Conservation (phyloP, 495 filamentous ascomycete species). For the Pyrenula massariospora region DNA sequence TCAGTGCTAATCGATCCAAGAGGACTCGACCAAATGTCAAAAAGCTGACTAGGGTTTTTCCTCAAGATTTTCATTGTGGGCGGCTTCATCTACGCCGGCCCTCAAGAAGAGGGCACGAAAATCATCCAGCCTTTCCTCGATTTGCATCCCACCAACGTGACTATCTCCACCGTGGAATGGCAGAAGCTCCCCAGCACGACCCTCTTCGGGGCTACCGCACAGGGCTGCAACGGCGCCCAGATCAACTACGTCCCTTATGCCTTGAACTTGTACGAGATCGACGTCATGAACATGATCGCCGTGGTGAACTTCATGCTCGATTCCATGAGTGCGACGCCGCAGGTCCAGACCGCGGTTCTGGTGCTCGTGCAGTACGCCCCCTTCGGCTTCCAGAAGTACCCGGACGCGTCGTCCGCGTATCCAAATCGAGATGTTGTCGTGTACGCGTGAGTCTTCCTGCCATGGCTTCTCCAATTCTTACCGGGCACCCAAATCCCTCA, state of each 20-base stretch:
- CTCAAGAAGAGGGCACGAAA: conserved; percentile 3
- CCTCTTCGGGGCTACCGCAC: conserved; percentile 1
- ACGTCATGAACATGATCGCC: not conserved
- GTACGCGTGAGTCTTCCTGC: no score
- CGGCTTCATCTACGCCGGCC: no score
- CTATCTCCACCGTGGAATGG: conserved; percentile 8
- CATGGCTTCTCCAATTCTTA: no score
- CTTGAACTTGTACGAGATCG: not conserved
- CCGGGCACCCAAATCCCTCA: not conserved
- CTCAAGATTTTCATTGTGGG: no score
- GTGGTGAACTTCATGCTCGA: not conserved
- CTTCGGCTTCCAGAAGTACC: conserved; percentile 12
- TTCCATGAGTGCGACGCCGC: not conserved
- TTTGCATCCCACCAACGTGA: conserved; percentile 2
- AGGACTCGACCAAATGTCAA: conserved; percentile 2
- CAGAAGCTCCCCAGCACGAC: conserved; percentile 5
- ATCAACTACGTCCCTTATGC: not conserved
- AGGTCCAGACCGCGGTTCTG: conserved; percentile 3
- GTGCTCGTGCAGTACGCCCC: conserved; percentile 20
- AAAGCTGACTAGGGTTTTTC: no score
- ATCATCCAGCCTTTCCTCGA: conserved; percentile 6
- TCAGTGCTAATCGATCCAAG: conserved; percentile 1
- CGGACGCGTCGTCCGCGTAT: conserved; percentile 8
- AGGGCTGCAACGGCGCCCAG: not conserved
- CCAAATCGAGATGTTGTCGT: not conserved